phyloP scores from a whole-genome alignment of 345 rosid genomes.

The Balakata baccata region DNA sequence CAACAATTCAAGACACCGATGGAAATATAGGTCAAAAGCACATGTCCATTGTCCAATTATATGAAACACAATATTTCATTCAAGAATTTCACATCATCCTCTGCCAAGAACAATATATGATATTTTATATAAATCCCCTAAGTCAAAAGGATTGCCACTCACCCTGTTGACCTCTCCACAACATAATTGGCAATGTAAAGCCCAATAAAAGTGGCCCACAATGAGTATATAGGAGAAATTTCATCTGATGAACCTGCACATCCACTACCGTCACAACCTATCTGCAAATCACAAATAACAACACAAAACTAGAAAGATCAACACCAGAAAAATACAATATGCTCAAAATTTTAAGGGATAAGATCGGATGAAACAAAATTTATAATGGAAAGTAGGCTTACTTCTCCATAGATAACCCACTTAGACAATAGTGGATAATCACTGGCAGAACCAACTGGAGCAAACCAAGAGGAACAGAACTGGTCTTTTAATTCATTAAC shows the following conservation, averaged over 20 bases:
- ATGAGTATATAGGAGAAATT: slow-evolving; percentile 95
- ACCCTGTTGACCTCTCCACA: slow-evolving; percentile 98
- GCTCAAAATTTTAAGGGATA: slow-evolving; percentile 1
- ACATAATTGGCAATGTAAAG: slow-evolving; percentile 98
- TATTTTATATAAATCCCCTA: neutral
- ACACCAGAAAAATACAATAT: slow-evolving; percentile 16
- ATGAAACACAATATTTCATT: neutral
- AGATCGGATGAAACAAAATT: neutral
- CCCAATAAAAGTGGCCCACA: slow-evolving; percentile 99
- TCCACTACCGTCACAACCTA: slow-evolving; percentile 56
- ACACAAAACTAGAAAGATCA: neutral
- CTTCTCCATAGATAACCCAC: slow-evolving; percentile 99
- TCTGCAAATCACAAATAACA: slow-evolving; percentile 31
- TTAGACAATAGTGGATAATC: slow-evolving; percentile 96
- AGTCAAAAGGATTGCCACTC: slow-evolving; percentile 31
- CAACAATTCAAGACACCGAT: neutral
- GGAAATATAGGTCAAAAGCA: neutral
- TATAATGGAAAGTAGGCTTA: slow-evolving; percentile 23
- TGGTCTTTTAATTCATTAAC: slow-evolving; percentile 89
- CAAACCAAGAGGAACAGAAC: slow-evolving; percentile 98
- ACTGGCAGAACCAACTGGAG: slow-evolving; percentile 98
- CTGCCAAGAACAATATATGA: neutral
- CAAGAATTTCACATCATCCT: neutral
- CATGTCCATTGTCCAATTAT: neutral
- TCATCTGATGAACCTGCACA: slow-evolving; percentile 79